Evolutionary conservation across 2,329 filamentous ascomycete genomes (phyloP), one percentile per base, ranked within the genome.

Genomic region (Thelonectria blattea): DNA sequence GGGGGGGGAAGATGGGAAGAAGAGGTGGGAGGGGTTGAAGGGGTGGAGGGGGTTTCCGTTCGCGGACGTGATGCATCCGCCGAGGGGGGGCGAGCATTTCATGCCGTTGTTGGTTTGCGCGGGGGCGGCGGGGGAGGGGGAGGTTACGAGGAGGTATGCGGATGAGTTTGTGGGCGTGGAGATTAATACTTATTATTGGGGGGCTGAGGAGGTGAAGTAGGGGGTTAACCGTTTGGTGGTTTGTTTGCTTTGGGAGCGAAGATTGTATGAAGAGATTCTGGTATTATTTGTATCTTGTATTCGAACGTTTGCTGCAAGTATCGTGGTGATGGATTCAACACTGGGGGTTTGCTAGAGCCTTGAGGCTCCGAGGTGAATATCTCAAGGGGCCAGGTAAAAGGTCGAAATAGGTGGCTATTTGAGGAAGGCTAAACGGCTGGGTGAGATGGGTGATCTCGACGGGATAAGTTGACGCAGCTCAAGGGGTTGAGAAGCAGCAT

Each of bases 201-300:
- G 78, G 0, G 73, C 64, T 1, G 71, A 74, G 37, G 60, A 67
- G 27, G 66, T 65, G 30, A 55, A 42, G 60, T 63, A 55, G 14
- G 14, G 56, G 47, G 90, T 89, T 79, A n/a, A n/a, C n/a, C n/a
- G n/a, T n/a, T n/a, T n/a, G n/a, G 85, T 96, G 75, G 3, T 37
- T 14, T 12, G 15, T 3, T 30, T 30, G 27, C 4, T 30, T 30
- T 30, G 15, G 34, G 15, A 37, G 34, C 34, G 34, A 15, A 14
- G 34, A 37, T 11, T 37, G 34, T 37, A 37, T 34, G 11, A 37
- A 37, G 4, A n/a, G n/a, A n/a, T n/a, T n/a, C n/a, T n/a, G n/a
- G n/a, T n/a, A 37, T 37, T 10, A 30, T 30, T 30, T 30, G 8
- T 10, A 6, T 56, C 64, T 1, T 68, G 65, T 43, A 88, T 62